Evolutionary conservation across 768 basidiomycete species (phyloP), one percentile per base, ranked within the genome.

Genomic region (Phylloporus sp.): DNA sequence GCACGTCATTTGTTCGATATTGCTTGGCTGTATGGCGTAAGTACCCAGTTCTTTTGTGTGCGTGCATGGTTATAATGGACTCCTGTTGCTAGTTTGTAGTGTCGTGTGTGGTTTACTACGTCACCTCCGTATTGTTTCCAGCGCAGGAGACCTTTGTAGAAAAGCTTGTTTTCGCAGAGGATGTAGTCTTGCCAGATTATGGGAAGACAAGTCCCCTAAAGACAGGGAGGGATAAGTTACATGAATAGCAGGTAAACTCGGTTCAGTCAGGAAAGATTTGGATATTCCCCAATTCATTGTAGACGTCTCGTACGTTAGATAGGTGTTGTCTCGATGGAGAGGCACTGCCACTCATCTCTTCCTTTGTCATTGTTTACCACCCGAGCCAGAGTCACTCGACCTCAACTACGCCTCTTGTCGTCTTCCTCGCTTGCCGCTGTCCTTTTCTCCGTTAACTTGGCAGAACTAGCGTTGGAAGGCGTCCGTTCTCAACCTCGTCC

Each of bases 11-110:
- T 89, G 12, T 91, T 85, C 62, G 80, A 87, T 61, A 75, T 92
- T 52, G 80, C 86, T 3, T 93, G 87, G 82, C 62, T 93, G 24
- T 88, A 85, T 57, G 87, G 87, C 49, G 87, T 90, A 65, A 43
- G 42, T 43, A 26, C 10, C 1, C 28, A 20, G 5, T 24, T 40
- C 15, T 20, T 11, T 6, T 23, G 10, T 28, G 26, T n/a, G 27
- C 28, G 9, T 10, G 18, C 0, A n/a, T 11, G 24, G 26, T 24
- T 38, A 16, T 7, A 28, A 9, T 18, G 26, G 18, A 15, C 27
- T 46, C 23, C 13, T 1, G 15, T 39, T 13, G 4, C 20, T 31
- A 68, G 69, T 69, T 69, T 7, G 45, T 65, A 15, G 59, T 69
- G 22, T 55, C 64, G 32, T 61, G 54, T 11, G 31, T 59, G 45